phyloP scores from a whole-genome alignment of 1,139 yeast species.

The Nadsonia starkeyi-henricii region DNA sequence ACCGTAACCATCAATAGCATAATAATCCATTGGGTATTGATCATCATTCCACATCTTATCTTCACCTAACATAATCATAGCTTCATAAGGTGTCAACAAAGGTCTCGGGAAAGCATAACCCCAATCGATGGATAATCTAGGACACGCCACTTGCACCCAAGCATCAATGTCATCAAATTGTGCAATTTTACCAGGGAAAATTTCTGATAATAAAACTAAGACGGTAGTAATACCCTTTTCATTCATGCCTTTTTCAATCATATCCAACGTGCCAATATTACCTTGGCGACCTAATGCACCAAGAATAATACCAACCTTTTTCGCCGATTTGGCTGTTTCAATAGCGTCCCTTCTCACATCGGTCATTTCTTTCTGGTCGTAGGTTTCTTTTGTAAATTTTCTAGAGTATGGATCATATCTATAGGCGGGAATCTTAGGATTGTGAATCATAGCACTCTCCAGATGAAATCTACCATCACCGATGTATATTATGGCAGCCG shows the following conservation, averaged over 20 bases:
- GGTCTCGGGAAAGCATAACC: constrained; percentile 96
- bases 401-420: constrained; percentile 91
- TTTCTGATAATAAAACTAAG: constrained; percentile 77
- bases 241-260: constrained; percentile 41
- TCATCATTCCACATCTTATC: constrained; percentile 54
- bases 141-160: constrained; percentile 96
- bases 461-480: constrained; percentile 97
- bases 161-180: constrained; percentile 91
- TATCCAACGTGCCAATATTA: constrained; percentile 57
- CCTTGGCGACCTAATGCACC: constrained; percentile 99
- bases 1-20: constrained; percentile 83
- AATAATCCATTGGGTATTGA: constrained; percentile 92
- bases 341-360: constrained; percentile 65
- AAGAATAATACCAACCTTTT: constrained; percentile 66
- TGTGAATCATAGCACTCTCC: constrained; percentile 94
- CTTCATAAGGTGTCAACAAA: constrained; percentile 85
- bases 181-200: constrained; percentile 86
- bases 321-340: constrained; percentile 40
- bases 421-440: constrained; percentile 82
- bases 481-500: constrained; percentile 72
- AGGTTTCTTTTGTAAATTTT: constrained; percentile 77
- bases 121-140: constrained; percentile 94
- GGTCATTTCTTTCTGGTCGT: constrained; percentile 75
- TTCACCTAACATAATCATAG: constrained; percentile 72
- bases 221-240: constrained; percentile 54